These are phyloP conservation scores for Postia placenta DNA, from an alignment of 768 basidiomycete species.

Conservation along the genomic window DNA sequence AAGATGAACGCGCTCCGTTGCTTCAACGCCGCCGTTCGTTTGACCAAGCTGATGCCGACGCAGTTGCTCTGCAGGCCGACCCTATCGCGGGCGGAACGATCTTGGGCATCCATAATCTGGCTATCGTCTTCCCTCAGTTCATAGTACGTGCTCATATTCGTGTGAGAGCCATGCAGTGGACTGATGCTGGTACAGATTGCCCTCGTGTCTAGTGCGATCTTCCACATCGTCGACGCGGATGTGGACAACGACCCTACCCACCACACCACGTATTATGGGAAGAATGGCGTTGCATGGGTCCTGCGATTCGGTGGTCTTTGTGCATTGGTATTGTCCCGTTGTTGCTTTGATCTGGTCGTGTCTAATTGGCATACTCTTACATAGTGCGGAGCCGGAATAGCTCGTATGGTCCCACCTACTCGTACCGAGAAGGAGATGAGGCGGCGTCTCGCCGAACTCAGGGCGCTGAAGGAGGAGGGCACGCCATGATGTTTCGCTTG, in stretches of 20 bases:
- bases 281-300: conserved; percentile 92
- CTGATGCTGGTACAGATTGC: conserved; percentile 52
- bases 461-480: conserved; percentile 59
- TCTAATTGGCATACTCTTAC: no score
- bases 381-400: conserved; percentile 65
- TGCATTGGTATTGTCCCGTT: conserved; percentile 49
- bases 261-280: conserved; percentile 62
- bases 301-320: conserved; percentile 88
- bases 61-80: conserved; percentile 26
- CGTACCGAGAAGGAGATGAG: conserved; percentile 90
- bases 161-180: background rate
- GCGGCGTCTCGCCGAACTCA: conserved; percentile 74
- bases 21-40: conserved; percentile 54
- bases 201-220: conserved; percentile 79
- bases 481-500: conserved; percentile 18
- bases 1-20: conserved; percentile 42
- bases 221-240: conserved; percentile 68
- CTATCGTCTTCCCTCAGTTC: conserved; percentile 93
- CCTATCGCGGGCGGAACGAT: conserved; percentile 84
- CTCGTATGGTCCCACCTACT: conserved; percentile 81
- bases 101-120: conserved; percentile 91
- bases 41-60: conserved; percentile 38
- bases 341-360: no score
- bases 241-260: conserved; percentile 36
- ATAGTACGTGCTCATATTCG: conserved; percentile 48